These are phyloP conservation scores for Claviceps sorghi DNA, from an alignment of 2,329 filamentous ascomycete genomes.

Conservation along the genomic window DNA sequence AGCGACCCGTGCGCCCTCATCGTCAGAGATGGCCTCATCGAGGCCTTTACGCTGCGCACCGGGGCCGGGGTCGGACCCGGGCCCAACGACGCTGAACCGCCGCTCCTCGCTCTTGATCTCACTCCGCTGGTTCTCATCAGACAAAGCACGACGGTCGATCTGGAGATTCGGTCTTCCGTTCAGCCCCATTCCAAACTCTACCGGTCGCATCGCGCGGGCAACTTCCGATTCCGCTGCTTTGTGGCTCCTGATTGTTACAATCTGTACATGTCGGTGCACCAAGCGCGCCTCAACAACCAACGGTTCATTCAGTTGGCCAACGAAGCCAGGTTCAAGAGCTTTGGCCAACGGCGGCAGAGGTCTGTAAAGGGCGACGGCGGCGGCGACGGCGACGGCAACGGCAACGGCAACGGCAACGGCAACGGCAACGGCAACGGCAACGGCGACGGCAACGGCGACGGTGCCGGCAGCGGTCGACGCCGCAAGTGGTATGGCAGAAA, in stretches of 20 bases:
- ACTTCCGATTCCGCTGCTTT: slow-evolving; percentile 81
- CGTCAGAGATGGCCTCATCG: slow-evolving; percentile 43
- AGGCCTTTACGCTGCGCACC: slow-evolving; percentile 33
- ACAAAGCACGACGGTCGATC: slow-evolving; percentile 81
- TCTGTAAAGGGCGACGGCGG: slow-evolving; percentile 31
- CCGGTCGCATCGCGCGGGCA: slow-evolving; percentile 45
- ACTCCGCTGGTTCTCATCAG: slow-evolving; percentile 83
- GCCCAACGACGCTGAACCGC: slow-evolving; percentile 22
- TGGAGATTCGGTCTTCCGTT: slow-evolving; percentile 82
- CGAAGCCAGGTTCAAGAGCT: slow-evolving; percentile 58
- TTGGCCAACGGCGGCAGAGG: slow-evolving; percentile 39
- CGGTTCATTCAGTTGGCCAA: slow-evolving; percentile 61
- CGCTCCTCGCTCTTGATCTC: slow-evolving; percentile 61
- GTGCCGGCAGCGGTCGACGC: slow-evolving; percentile 22
- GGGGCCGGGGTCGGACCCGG: slow-evolving; percentile 14
- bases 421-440: slow-evolving; percentile 11
- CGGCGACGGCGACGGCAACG: slow-evolving; percentile 20
- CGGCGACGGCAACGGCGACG: slow-evolving; percentile 12
- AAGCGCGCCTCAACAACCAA: slow-evolving; percentile 79
- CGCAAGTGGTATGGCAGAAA: slow-evolving; percentile 47
- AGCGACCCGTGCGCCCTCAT: slow-evolving; percentile 38
- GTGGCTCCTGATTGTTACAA: slow-evolving; percentile 63
- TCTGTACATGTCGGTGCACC: slow-evolving; percentile 76
- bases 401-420: not conserved
- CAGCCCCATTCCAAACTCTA: slow-evolving; percentile 56